Evolutionary conservation across 2,329 filamentous ascomycete genomes (phyloP).

Genomic region (Colletotrichum lupini): DNA sequence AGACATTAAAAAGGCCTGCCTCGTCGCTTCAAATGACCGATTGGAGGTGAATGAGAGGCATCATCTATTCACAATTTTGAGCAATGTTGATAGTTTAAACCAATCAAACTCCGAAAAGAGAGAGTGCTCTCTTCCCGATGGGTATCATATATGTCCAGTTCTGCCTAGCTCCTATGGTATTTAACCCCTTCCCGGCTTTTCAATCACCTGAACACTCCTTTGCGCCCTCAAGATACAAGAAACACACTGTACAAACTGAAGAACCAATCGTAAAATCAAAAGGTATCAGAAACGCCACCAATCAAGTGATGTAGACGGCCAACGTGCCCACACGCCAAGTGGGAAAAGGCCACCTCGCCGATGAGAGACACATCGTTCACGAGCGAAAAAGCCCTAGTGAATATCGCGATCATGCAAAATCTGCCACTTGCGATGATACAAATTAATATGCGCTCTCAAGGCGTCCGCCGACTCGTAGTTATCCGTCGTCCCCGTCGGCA

Average conservation of each 20-base stretch:
- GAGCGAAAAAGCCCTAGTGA: background rate
- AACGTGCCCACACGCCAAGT: background rate
- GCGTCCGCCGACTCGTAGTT: conserved; percentile 45
- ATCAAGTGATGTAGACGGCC: background rate
- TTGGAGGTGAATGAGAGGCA: background rate
- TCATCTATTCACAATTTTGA: background rate
- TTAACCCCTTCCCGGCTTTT: background rate
- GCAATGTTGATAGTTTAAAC: background rate
- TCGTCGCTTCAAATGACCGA: background rate
- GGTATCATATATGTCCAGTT: conserved; percentile 7
- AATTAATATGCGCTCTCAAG: conserved; percentile 50
- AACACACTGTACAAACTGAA: background rate
- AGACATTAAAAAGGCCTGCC: background rate
- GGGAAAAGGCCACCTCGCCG: background rate
- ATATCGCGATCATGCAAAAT: conserved; percentile 49
- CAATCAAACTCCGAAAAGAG: background rate
- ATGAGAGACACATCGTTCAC: background rate
- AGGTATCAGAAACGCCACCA: background rate
- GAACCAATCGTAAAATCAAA: background rate
- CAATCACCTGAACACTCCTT: background rate
- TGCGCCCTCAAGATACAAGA: background rate
- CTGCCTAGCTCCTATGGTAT: background rate
- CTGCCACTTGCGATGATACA: conserved; percentile 54
- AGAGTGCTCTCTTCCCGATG: background rate
- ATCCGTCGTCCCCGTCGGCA: conserved; percentile 48